phyloP scores from a whole-genome alignment of 441 rosid genomes.

The Adansonia grandidieri region DNA sequence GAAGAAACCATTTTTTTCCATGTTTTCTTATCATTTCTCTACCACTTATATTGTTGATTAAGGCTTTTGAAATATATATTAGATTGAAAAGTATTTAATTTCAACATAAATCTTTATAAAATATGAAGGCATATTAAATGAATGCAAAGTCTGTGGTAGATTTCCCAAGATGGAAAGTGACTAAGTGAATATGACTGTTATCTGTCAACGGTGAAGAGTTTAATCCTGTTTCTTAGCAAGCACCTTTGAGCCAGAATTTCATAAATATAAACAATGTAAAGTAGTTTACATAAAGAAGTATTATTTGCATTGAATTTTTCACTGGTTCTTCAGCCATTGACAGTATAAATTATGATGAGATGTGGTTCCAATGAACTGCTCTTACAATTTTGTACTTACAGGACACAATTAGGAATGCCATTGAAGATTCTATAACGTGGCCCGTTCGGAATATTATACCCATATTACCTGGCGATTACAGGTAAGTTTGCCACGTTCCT shows the following conservation, averaged over 20 bases:
- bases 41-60: background rate
- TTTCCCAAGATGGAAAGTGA: background rate
- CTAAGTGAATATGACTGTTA: background rate
- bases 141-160: background rate
- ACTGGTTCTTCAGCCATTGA: background rate
- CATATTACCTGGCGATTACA: conserved; percentile 94
- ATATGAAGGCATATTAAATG: background rate
- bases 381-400: conserved; percentile 39
- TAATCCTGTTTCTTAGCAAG: background rate
- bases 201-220: background rate
- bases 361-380: conserved; percentile 17
- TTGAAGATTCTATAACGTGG: conserved; percentile 94
- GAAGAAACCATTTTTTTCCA: conserved; percentile 25
- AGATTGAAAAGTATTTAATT: background rate
- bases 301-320: background rate
- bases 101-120: background rate
- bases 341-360: background rate
- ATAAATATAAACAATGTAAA: background rate
- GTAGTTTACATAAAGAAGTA: background rate
- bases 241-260: background rate
- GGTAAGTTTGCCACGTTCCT: conserved; percentile 43
- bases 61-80: conserved; percentile 1
- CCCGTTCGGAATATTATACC: conserved; percentile 88
- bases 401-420: conserved; percentile 87
- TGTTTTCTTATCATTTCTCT: background rate